A percentile compares a stretch with the other conserved stretches of the same genome.
phyloP scores from a whole-genome alignment of 2,329 filamentous ascomycete species.

The Sporothrix phasma region DNA sequence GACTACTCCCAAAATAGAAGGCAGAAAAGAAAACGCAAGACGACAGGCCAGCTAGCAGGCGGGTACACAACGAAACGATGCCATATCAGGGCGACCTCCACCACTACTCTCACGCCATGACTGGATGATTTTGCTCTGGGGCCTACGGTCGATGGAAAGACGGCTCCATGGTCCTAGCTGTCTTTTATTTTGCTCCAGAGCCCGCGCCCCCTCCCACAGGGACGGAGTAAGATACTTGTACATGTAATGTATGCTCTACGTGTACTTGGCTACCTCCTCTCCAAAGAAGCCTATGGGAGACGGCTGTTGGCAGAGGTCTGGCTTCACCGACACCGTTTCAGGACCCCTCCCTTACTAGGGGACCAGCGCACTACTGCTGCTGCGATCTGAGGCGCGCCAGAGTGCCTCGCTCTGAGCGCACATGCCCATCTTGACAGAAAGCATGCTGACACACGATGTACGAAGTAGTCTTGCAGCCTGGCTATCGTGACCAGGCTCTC shows the following conservation, averaged over 20 bases:
- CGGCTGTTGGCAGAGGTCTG: background rate
- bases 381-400: too few species aligned
- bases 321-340: constrained; percentile 15
- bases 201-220: background rate
- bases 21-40: constrained; percentile 4
- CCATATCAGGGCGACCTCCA: constrained; percentile 4
- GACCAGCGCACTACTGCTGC: background rate
- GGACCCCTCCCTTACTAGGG: background rate
- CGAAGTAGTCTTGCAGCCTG: too few species aligned
- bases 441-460: too few species aligned
- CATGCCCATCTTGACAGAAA: too few species aligned
- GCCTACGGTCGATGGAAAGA: background rate
- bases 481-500: too few species aligned
- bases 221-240: too few species aligned
- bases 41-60: background rate
- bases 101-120: constrained; percentile 5
- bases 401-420: too few species aligned
- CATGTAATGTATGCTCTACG: too few species aligned
- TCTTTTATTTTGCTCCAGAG: background rate
- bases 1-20: constrained; percentile 13
- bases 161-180: background rate
- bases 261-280: too few species aligned
- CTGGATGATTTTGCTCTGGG: constrained; percentile 3
- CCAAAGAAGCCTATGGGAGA: background rate
- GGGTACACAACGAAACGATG: background rate